Evolutionary conservation across 306 rosid species (phyloP), one percentile per base, ranked within the genome.

Genomic region (Clitoria ternatea): DNA sequence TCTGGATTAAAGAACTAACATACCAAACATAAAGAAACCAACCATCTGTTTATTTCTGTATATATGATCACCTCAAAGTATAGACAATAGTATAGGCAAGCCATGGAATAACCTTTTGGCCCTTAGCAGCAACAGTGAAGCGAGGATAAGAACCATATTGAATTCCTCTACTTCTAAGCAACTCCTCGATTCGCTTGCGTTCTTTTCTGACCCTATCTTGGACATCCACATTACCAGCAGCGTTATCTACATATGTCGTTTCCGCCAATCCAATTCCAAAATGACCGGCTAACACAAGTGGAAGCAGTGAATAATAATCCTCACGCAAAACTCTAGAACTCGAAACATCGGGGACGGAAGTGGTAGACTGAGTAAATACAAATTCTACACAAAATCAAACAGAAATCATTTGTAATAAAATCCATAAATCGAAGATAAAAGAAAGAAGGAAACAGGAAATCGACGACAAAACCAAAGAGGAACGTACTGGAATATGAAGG

Each of bases 81-180:
- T n/a, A n/a, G n/a, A n/a, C n/a, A n/a, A n/a, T n/a, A n/a, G n/a
- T n/a, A n/a, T 20, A 66, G 7, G 47, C 15, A 56, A 67, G 44
- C 7, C 6, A 66, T 0, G 40, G 43, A 65, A 68, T 18, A 39
- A 93, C 98, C 98, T 84, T 85, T 61, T 85, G 87, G 65, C 98
- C 98, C 79, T 87, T 90, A 61, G 81, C 83, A n/a, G 87, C 81
- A 54, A 90, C 89, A 39, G 23, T 73, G 85, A 84, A 88, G 7
- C 80, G 81, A 55, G 98, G 98, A 74, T 79, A 87, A 61, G 93
- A 84, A 59, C 92, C 85, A 37, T 35, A 44, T 33, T 32, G 72
- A 20, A 84, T 24, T 62, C 91, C 96, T 80, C 72, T 90, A 74
- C 75, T 73, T 59, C 50, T 77, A 37, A 88, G 85, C 77, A 78